Conservation (phyloP, 1,284 basidiomycete species). For the Tilletia walkeri region DNA sequence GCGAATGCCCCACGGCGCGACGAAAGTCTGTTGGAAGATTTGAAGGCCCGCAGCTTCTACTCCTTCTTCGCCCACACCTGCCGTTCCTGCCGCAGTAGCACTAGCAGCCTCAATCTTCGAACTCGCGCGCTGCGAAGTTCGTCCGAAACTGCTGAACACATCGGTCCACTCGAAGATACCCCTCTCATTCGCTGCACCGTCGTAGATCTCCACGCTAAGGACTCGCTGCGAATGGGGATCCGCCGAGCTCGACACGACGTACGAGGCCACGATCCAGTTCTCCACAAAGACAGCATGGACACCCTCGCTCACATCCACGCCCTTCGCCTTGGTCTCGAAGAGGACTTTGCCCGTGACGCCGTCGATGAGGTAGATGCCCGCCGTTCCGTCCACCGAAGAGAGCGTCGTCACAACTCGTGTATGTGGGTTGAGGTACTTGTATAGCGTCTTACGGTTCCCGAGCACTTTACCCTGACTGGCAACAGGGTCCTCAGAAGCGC, state of each 20-base stretch:
- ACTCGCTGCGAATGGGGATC: slow-evolving; percentile 44
- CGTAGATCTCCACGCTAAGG: slow-evolving; percentile 80
- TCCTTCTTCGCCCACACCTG: background rate
- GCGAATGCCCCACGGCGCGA: slow-evolving; percentile 67
- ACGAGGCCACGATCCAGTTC: slow-evolving; percentile 90
- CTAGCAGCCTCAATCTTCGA: background rate
- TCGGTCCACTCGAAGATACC: slow-evolving; percentile 28
- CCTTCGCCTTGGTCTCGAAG: slow-evolving; percentile 54
- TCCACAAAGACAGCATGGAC: slow-evolving; percentile 72
- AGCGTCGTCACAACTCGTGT: slow-evolving; percentile 69
- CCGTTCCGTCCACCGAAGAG: slow-evolving; percentile 54
- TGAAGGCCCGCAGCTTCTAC: background rate
- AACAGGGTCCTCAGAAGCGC: slow-evolving; percentile 52
- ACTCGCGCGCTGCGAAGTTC: slow-evolving; percentile 13
- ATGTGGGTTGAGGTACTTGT: slow-evolving; percentile 91
- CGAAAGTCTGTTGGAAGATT: slow-evolving; percentile 70
- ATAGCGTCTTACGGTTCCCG: slow-evolving; percentile 81
- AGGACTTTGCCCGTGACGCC: slow-evolving; percentile 72
- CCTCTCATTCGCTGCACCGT: slow-evolving; percentile 60
- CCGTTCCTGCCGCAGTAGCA: background rate
- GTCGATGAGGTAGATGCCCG: slow-evolving; percentile 72
- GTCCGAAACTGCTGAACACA: slow-evolving; percentile 33
- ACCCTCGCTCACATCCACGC: slow-evolving; percentile 55
- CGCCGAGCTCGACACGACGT: slow-evolving; percentile 62
- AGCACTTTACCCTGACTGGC: slow-evolving; percentile 80